These are phyloP conservation scores for Alternaria conjuncta DNA, from an alignment of 2,329 filamentous ascomycete genomes.

Conservation along the genomic window DNA sequence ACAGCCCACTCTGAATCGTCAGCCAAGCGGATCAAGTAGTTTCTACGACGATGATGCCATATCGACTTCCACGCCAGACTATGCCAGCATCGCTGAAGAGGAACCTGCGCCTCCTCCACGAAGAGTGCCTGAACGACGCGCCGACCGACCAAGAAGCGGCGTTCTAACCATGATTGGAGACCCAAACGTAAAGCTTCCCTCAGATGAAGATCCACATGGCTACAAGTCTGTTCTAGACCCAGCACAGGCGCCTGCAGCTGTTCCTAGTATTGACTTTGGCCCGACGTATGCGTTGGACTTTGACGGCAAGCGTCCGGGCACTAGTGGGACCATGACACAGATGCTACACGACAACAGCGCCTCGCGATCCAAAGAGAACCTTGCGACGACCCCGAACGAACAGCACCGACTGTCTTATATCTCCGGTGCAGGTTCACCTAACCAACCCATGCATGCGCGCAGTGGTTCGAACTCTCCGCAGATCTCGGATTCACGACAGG, in stretches of 20 bases:
- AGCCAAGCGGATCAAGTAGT: conserved; percentile 53
- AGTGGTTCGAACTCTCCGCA: conserved; percentile 41
- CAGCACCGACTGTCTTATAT: conserved; percentile 37
- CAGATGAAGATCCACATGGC: conserved; percentile 56
- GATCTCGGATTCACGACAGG: conserved; percentile 66
- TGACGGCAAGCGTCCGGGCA: conserved; percentile 61
- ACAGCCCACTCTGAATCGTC: conserved; percentile 34
- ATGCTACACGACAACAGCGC: conserved; percentile 33
- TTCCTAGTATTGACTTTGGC: conserved; percentile 84
- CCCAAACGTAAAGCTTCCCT: conserved; percentile 50
- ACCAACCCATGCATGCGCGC: conserved; percentile 52
- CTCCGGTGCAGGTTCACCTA: conserved; percentile 45
- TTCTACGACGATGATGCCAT: conserved; percentile 70
- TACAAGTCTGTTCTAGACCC: conserved; percentile 45
- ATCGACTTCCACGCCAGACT: conserved; percentile 74
- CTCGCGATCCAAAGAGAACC: conserved; percentile 44
- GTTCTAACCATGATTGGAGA: conserved; percentile 78
- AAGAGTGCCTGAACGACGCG: conserved; percentile 56
- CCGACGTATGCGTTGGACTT: conserved; percentile 75
- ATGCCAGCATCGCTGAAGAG: conserved; percentile 68
- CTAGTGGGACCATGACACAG: conserved; percentile 60
- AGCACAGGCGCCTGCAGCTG: conserved; percentile 53
- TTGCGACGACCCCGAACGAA: conserved; percentile 36
- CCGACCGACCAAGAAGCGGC: conserved; percentile 77
- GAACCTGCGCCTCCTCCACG: conserved; percentile 37